Evolutionary conservation across 352 stramenopile species (phyloP).

Genomic region (Pythium myriotylum): DNA sequence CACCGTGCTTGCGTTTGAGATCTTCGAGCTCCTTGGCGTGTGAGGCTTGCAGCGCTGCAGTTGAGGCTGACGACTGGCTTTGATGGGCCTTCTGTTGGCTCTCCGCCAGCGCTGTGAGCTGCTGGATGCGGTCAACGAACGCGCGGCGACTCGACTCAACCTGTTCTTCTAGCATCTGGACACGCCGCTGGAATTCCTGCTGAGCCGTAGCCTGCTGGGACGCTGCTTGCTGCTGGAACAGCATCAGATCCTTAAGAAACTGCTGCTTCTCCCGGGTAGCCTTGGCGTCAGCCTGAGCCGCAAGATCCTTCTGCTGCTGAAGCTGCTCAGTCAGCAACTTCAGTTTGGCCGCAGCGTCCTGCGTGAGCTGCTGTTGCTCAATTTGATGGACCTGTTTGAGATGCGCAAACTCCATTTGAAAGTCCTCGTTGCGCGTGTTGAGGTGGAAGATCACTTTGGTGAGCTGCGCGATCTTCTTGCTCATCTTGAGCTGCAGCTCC

Average conservation of each 20-base stretch:
- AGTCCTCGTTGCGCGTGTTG: conserved; percentile 94
- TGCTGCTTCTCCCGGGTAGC: conserved; percentile 42
- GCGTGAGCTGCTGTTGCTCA: conserved; percentile 53
- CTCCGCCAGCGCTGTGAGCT: conserved; percentile 39
- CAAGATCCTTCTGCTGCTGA: conserved; percentile 32
- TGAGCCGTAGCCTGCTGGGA: conserved; percentile 20
- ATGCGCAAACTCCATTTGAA: conserved; percentile 66
- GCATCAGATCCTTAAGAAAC: conserved; percentile 37
- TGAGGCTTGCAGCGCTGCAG: conserved; percentile 6
- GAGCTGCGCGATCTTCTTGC: conserved; percentile 94
- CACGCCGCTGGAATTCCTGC: conserved; percentile 44
- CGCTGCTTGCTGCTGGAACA: conserved; percentile 35
- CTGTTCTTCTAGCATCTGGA: conserved; percentile 47
- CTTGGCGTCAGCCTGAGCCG: conserved; percentile 35
- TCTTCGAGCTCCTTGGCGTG: conserved; percentile 33
- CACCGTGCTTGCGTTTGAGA: conserved; percentile 40
- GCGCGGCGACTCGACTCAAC: conserved; percentile 36
- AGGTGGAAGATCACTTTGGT: conserved; percentile 95
- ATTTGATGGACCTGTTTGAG: conserved; percentile 35
- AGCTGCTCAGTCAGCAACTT: conserved; percentile 44
- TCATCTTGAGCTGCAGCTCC: conserved; percentile 93
- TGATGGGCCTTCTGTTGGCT: conserved; percentile 33
- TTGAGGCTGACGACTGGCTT: conserved; percentile 13
- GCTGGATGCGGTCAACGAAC: conserved; percentile 47
- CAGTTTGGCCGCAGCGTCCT: conserved; percentile 61